phyloP scores from a whole-genome alignment of 2,329 filamentous ascomycete genomes.

The Lecanicillium sp. region DNA sequence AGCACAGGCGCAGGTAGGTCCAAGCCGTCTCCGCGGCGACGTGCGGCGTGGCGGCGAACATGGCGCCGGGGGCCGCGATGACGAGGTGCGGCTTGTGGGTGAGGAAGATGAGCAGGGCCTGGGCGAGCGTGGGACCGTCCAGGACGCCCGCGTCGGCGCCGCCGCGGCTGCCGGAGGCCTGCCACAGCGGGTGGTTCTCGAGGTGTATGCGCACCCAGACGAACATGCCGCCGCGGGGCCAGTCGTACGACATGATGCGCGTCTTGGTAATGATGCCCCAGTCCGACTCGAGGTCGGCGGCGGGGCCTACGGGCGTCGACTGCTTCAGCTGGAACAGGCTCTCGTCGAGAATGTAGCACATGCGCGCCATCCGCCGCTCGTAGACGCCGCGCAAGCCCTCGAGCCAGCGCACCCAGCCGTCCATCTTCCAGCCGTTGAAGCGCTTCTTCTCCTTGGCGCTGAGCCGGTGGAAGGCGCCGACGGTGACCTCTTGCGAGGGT shows the following conservation, averaged over 20 bases:
- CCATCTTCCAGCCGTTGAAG: constrained; percentile 64
- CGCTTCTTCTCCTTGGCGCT: constrained; percentile 41
- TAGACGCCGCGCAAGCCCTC: constrained; percentile 78
- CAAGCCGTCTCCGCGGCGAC: constrained; percentile 56
- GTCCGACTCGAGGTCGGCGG: constrained; percentile 41
- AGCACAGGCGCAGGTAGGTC: constrained; percentile 73
- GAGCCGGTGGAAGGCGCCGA: constrained; percentile 36
- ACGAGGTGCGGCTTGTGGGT: constrained; percentile 64
- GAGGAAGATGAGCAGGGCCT: constrained; percentile 65
- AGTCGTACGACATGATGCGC: constrained; percentile 67
- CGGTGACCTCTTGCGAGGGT: constrained; percentile 48
- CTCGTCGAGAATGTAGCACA: constrained; percentile 68
- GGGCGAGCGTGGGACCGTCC: constrained; percentile 49
- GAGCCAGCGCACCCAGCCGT: constrained; percentile 89
- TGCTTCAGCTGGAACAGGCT: constrained; percentile 60
- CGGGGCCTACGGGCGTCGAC: constrained; percentile 38
- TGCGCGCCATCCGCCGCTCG: constrained; percentile 74
- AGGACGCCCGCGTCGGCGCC: constrained; percentile 38
- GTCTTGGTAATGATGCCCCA: constrained; percentile 74
- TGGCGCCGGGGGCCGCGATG: constrained; percentile 62
- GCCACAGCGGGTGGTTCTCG: constrained; percentile 64
- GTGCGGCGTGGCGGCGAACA: constrained; percentile 64
- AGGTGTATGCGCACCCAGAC: constrained; percentile 73
- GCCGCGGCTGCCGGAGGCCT: constrained; percentile 25
- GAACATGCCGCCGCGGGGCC: constrained; percentile 89